Evolutionary conservation across 192 early-diverging fungal species (phyloP).

Genomic region (Umbelopsis ramanniana): DNA sequence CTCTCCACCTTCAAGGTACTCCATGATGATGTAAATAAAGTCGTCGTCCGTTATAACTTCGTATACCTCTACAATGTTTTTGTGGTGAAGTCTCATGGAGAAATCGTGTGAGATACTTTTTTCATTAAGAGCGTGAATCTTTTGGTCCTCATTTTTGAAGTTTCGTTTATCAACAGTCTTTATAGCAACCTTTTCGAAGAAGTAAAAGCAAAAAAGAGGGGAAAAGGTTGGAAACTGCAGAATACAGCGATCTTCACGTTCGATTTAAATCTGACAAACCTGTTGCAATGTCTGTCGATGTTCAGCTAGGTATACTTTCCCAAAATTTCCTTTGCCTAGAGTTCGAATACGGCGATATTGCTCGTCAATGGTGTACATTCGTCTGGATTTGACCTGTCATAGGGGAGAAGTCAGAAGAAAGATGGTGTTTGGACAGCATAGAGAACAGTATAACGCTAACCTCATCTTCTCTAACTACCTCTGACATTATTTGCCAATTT

Average conservation of each 20-base stretch:
- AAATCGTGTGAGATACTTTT: slow-evolving; percentile 48
- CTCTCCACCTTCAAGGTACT: slow-evolving; percentile 60
- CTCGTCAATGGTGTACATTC: slow-evolving; percentile 9
- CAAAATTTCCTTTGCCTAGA: slow-evolving; percentile 65
- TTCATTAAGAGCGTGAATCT: slow-evolving; percentile 52
- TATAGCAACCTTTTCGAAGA: slow-evolving; percentile 52
- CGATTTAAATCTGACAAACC: slow-evolving; percentile 28
- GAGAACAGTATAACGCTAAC: not conserved
- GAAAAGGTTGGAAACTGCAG: not conserved
- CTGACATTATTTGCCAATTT: slow-evolving; percentile 5
- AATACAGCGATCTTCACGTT: not conserved
- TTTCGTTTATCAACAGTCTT: slow-evolving; percentile 61
- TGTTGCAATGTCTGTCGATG: slow-evolving; percentile 48
- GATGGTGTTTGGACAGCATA: not conserved
- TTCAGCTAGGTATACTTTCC: slow-evolving; percentile 63
- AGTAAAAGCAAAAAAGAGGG: not conserved
- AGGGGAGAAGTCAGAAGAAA: not conserved
- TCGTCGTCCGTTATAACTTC: slow-evolving; percentile 53
- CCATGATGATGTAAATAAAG: slow-evolving; percentile 64
- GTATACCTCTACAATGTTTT: slow-evolving; percentile 59
- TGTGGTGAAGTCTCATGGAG: slow-evolving; percentile 43
- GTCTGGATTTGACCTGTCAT: slow-evolving; percentile 4
- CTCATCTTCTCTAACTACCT: slow-evolving; percentile 9
- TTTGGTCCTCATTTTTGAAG: slow-evolving; percentile 60
- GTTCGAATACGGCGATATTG: slow-evolving; percentile 35